These are phyloP conservation scores for Kwoniella shivajii DNA, from an alignment of 1,284 basidiomycete genomes.

Conservation along the genomic window DNA sequence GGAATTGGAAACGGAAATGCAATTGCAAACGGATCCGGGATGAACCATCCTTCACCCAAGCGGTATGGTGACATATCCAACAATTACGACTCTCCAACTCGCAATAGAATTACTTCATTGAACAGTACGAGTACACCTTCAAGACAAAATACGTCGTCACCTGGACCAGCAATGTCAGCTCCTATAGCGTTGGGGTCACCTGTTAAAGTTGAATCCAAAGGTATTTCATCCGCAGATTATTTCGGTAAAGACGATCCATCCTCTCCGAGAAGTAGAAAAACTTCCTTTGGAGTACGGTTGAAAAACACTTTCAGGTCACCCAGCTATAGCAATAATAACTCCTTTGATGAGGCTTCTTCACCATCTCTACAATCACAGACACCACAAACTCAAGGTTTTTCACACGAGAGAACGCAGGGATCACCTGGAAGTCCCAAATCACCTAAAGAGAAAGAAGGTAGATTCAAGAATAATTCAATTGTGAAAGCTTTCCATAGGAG, in stretches of 20 bases:
- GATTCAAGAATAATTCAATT: constrained; percentile 25
- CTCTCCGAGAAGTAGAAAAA: constrained; percentile 17
- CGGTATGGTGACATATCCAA: not conserved
- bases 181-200: constrained; percentile 9
- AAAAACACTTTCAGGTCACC: constrained; percentile 20
- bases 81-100: not conserved
- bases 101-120: not conserved
- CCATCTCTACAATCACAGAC: not conserved
- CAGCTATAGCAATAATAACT: constrained; percentile 9
- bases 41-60: constrained; percentile 2
- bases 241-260: constrained; percentile 14
- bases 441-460: constrained; percentile 10
- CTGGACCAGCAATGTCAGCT: constrained; percentile 3
- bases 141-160: not conserved
- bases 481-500: constrained; percentile 22
- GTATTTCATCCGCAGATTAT: constrained; percentile 21
- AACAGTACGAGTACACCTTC: constrained; percentile 1
- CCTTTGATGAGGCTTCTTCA: constrained; percentile 7
- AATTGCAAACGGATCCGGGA: too few relatives aligned
- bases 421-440: constrained; percentile 6
- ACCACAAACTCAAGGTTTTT: not conserved
- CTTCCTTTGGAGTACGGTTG: constrained; percentile 25
- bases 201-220: constrained; percentile 3
- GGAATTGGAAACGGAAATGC: too few relatives aligned
- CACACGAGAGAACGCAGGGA: not conserved